These are phyloP conservation scores for Leishmania martiniquensis DNA, from an alignment of 208 protist species.

Conservation along the genomic window DNA sequence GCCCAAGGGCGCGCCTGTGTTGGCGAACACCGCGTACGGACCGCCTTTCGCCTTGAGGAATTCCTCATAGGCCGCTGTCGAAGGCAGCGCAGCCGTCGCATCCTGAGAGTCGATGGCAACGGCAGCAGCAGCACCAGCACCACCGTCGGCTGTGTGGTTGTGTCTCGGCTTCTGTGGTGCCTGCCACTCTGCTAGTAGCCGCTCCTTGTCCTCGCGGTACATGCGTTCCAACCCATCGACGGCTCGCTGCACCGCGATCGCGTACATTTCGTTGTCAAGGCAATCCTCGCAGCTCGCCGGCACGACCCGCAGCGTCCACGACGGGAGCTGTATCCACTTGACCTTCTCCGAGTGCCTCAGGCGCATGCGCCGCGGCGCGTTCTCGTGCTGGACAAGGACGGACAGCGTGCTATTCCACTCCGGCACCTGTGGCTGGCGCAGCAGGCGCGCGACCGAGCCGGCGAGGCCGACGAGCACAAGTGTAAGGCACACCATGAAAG, in stretches of 20 bases:
- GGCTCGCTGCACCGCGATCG: background rate
- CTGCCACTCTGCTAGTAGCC: background rate
- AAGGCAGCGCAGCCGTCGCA: background rate
- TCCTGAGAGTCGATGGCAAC: background rate
- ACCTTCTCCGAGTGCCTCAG: background rate
- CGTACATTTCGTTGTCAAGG: background rate
- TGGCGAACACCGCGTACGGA: conserved; percentile 12
- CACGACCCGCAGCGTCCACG: conserved; percentile 28
- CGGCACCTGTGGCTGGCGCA: conserved; percentile 1
- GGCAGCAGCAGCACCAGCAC: background rate
- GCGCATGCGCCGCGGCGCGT: conserved; percentile 3
- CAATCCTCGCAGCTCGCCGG: conserved; percentile 12
- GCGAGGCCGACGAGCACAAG: background rate
- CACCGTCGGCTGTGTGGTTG: background rate
- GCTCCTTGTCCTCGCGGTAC: background rate
- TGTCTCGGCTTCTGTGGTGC: background rate
- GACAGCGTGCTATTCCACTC: background rate
- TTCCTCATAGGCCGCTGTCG: background rate
- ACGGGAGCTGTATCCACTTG: conserved; percentile 20
- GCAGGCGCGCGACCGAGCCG: background rate
- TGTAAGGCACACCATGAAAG: background rate
- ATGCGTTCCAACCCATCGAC: background rate
- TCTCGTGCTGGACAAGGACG: conserved; percentile 6
- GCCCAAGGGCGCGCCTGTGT: conserved; percentile 14
- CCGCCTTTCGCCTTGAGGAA: background rate